Conservation (phyloP, 208 protist species). For the Leishmania arabica region DNA sequence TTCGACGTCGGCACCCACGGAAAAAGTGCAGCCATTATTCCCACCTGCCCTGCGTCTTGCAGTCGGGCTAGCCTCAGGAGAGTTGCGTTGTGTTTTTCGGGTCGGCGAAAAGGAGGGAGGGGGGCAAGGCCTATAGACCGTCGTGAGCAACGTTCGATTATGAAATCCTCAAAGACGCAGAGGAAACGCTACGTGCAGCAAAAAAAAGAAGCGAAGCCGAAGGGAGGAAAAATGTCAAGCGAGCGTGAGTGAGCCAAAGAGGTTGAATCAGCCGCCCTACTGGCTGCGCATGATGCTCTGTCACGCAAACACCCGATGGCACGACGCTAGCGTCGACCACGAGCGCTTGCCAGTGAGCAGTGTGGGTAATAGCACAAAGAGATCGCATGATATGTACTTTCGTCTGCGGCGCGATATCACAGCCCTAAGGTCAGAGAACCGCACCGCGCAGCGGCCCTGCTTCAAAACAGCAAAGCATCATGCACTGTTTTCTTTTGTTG, state of each 20-base stretch:
- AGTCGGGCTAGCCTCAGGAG: background rate
- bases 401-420: background rate
- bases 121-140: background rate
- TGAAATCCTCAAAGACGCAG: background rate
- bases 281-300: no score
- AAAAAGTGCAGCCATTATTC: conserved; percentile 74
- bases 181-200: background rate
- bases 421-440: background rate
- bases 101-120: background rate
- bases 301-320: background rate
- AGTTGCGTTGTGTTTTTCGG: background rate
- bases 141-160: background rate
- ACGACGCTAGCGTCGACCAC: background rate
- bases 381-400: background rate
- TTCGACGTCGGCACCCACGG: conserved; percentile 86
- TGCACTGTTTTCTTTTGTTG: background rate
- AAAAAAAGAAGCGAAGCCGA: background rate
- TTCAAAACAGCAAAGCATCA: background rate
- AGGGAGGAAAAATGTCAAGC: background rate
- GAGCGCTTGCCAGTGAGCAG: background rate
- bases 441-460: background rate
- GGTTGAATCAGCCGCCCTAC: background rate
- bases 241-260: background rate
- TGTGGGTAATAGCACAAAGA: background rate
- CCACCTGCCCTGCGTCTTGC: background rate